Evolutionary conservation across 1,284 basidiomycete genomes (phyloP).

Genomic region (Marasmius fiardii): DNA sequence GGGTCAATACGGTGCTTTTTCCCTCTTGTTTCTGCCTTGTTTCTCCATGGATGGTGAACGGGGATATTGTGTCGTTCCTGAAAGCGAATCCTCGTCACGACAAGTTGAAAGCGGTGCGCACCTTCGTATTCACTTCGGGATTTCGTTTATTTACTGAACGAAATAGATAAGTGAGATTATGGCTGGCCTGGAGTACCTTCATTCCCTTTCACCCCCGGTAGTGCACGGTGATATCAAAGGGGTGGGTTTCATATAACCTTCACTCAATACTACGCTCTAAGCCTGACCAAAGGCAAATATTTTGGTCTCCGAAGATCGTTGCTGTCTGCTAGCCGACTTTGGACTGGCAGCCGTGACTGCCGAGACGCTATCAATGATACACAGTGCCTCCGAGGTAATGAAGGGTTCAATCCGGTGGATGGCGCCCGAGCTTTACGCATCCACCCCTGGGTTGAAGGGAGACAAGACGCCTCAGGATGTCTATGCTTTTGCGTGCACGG

Average conservation of each 20-base stretch:
- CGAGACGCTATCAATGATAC: background rate
- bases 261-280: background rate
- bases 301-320: background rate
- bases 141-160: background rate
- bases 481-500: slow-evolving; percentile 11
- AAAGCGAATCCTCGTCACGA: slow-evolving; percentile 9
- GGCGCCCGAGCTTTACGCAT: slow-evolving; percentile 5
- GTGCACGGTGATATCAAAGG: slow-evolving; percentile 11
- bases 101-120: background rate
- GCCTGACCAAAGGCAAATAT: background rate
- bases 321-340: slow-evolving; percentile 1
- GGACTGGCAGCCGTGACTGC: background rate
- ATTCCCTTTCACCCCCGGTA: slow-evolving; percentile 1
- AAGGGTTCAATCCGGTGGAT: slow-evolving; percentile 4
- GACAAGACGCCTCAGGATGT: slow-evolving; percentile 3
- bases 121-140: background rate
- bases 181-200: slow-evolving; percentile 2
- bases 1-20: slow-evolving; percentile 10
- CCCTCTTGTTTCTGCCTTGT: slow-evolving; percentile 10
- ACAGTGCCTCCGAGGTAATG: background rate
- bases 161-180: slow-evolving; percentile 5
- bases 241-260: background rate
- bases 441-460: background rate
- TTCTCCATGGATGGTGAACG: slow-evolving; percentile 14
- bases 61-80: slow-evolving; percentile 10